Conservation (phyloP, 257 asterid genomes). For the Henckelia pumila region DNA sequence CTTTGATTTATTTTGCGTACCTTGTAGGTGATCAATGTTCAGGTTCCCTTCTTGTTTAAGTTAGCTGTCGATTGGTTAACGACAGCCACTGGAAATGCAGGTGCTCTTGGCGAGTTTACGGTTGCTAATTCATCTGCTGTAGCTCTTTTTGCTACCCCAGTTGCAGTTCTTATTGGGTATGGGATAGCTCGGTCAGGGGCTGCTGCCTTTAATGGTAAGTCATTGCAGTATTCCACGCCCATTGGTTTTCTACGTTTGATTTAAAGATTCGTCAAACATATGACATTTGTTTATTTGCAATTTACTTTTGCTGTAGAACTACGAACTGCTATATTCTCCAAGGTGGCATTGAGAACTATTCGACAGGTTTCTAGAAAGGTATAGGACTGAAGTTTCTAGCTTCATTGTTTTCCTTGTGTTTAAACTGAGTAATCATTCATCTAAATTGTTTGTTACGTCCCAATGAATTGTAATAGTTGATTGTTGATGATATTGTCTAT, state of each 20-base stretch:
- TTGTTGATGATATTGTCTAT: too few species aligned
- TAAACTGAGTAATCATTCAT: neutral
- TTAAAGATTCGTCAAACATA: neutral
- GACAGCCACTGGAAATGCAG: constrained; percentile 68
- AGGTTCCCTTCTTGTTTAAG: constrained; percentile 97
- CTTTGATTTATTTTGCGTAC: constrained; percentile 17
- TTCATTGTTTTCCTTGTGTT: neutral
- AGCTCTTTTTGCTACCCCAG: constrained; percentile 86
- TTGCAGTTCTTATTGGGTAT: constrained; percentile 84
- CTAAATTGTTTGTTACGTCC: constrained; percentile 9
- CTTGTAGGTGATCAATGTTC: constrained; percentile 88
- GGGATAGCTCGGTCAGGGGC: constrained; percentile 93
- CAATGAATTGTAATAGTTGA: constrained; percentile 10
- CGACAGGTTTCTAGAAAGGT: constrained; percentile 94
- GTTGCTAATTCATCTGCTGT: constrained; percentile 73
- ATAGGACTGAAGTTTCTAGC: constrained; percentile 18
- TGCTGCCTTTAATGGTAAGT: constrained; percentile 87
- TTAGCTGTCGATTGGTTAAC: constrained; percentile 94
- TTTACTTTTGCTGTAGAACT: constrained; percentile 52
- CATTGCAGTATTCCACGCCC: constrained; percentile 14
- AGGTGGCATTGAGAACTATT: constrained; percentile 91
- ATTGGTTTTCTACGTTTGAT: constrained; percentile 11
- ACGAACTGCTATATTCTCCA: constrained; percentile 92
- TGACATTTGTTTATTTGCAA: constrained; percentile 18
- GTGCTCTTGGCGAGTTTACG: constrained; percentile 70